A percentile compares a stretch with the other conserved stretches of the same genome.
Conservation (phyloP, 202 grass and related monocot genomes). For the Carex sylvatica region DNA sequence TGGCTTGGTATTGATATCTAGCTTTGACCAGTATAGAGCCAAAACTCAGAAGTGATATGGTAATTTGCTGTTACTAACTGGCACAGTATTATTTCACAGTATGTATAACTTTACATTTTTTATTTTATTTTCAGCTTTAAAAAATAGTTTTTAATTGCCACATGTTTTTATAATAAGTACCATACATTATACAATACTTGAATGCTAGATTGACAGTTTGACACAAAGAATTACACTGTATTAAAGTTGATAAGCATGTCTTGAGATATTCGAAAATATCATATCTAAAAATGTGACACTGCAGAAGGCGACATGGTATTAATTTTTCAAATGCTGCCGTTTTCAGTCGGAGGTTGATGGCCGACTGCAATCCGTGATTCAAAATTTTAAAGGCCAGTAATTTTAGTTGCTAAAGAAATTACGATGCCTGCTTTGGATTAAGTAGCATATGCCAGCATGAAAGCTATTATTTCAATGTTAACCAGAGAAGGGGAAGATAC, state of each 20-base stretch:
- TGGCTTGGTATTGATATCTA: neutral
- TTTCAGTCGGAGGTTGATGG: neutral
- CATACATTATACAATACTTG: neutral
- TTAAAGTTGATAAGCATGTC: neutral
- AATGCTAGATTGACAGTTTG: neutral
- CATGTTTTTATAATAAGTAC: neutral
- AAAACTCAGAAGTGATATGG: neutral
- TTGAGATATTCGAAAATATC: conserved; percentile 4
- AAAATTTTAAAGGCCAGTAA: neutral
- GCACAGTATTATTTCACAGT: neutral
- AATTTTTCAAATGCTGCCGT: neutral
- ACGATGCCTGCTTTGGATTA: neutral
- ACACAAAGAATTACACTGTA: neutral
- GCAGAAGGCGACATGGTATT: neutral
- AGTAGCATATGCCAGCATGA: neutral
- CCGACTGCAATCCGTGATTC: neutral
- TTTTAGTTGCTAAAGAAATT: neutral
- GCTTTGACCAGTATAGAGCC: neutral
- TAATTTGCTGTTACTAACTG: no score
- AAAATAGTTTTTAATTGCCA: neutral
- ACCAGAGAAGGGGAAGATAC: neutral
- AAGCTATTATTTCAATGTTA: neutral
- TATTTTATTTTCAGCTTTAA: neutral
- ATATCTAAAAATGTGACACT: conserved; percentile 11
- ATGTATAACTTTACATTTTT: neutral